Conservation (phyloP, 768 basidiomycete species). For the Phaeotremella skinneri region DNA sequence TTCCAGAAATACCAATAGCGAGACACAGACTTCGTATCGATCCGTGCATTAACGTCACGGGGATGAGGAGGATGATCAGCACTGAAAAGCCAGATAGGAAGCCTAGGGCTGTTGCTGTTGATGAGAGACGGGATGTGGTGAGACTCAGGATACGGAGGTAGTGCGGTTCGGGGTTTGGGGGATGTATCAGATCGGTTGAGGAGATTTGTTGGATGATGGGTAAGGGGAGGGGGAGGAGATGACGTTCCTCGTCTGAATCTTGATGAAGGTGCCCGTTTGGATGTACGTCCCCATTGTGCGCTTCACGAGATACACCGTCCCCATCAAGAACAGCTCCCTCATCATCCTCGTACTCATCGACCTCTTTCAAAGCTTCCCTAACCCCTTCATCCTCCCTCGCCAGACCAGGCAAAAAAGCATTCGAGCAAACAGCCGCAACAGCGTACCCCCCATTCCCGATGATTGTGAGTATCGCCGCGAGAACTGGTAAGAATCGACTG, state of each 20-base stretch:
- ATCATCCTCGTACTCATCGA: constrained; percentile 5
- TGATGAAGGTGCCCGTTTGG: no score
- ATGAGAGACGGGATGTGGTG: constrained; percentile 79
- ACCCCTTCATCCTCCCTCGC: constrained; percentile 59
- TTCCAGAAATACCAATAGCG: constrained; percentile 77
- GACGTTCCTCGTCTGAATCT: constrained; percentile 1
- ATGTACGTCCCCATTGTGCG: no score
- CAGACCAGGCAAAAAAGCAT: constrained; percentile 76
- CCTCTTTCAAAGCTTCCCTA: not conserved
- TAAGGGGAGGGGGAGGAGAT: constrained; percentile 12
- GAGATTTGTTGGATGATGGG: constrained; percentile 28
- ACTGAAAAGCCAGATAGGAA: constrained; percentile 72
- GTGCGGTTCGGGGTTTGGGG: not conserved
- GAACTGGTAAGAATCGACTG: constrained; percentile 58
- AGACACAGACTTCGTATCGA: constrained; percentile 75
- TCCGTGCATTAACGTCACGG: constrained; percentile 69
- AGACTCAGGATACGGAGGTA: constrained; percentile 56
- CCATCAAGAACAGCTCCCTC: not conserved
- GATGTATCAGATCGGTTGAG: constrained; percentile 20
- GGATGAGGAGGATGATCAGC: constrained; percentile 65
- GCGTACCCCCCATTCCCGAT: constrained; percentile 83
- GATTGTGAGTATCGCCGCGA: constrained; percentile 68
- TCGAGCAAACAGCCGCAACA: constrained; percentile 81
- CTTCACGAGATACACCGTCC: not conserved
- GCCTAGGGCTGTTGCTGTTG: constrained; percentile 78